These are phyloP conservation scores for Gossypium thurberi DNA, from an alignment of 345 rosid genomes.

Conservation along the genomic window DNA sequence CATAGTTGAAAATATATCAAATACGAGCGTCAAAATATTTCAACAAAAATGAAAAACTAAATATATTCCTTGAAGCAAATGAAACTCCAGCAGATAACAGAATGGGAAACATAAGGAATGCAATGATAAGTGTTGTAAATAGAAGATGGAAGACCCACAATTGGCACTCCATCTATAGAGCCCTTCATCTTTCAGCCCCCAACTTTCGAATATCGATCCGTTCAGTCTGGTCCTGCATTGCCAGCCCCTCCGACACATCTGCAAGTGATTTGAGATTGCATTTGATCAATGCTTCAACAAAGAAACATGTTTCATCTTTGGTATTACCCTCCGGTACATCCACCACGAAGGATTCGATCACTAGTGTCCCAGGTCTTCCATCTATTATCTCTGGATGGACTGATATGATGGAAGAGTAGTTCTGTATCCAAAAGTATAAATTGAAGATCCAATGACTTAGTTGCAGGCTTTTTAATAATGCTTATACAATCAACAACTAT, in stretches of 20 bases:
- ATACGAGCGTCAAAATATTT: too few relatives aligned
- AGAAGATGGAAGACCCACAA: conserved; percentile 18
- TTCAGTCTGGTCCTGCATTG: conserved; percentile 58
- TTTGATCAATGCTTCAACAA: conserved; percentile 79
- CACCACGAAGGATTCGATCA: conserved; percentile 85
- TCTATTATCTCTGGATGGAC: conserved; percentile 82
- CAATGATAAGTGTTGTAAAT: not conserved
- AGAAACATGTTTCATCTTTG: conserved; percentile 91
- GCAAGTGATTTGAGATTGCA: conserved; percentile 91
- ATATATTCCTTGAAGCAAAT: too few relatives aligned
- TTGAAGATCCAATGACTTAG: not conserved
- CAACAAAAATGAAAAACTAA: too few relatives aligned
- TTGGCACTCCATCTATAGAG: conserved; percentile 45
- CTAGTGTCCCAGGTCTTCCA: conserved; percentile 80
- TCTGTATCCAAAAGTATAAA: conserved; percentile 36
- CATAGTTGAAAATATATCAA: too few relatives aligned
- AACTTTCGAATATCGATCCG: conserved; percentile 35
- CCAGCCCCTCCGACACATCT: conserved; percentile 80
- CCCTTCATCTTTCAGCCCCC: not conserved
- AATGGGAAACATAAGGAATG: conserved; percentile 7
- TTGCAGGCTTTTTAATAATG: not conserved
- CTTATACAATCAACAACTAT: not conserved
- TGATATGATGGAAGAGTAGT: conserved; percentile 83
- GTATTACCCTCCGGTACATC: conserved; percentile 95
- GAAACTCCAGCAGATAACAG: not conserved